phyloP scores from a whole-genome alignment of 2,329 filamentous ascomycete genomes.

The Claviceps humidiphila region DNA sequence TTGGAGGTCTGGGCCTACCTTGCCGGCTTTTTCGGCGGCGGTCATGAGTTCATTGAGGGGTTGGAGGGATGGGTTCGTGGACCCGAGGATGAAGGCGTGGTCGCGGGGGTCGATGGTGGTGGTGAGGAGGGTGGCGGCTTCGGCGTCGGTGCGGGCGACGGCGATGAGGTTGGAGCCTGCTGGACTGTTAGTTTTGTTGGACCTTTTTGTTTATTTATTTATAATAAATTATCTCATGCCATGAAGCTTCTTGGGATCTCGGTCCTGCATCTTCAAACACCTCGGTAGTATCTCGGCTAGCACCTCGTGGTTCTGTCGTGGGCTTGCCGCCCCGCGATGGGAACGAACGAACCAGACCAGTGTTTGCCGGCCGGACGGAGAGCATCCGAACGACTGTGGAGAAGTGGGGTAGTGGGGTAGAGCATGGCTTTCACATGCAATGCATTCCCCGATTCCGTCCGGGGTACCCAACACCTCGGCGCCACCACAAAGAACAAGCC shows the following conservation, averaged over 20 bases:
- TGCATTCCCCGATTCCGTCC: too few species aligned
- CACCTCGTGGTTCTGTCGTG: too few species aligned
- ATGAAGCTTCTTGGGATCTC: too few species aligned
- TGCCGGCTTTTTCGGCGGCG: slow-evolving; percentile 69
- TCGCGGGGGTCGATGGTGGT: slow-evolving; percentile 93
- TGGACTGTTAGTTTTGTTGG: background rate
- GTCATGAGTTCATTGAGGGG: slow-evolving; percentile 86
- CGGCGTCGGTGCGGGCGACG: slow-evolving; percentile 89
- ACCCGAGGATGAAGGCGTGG: slow-evolving; percentile 82
- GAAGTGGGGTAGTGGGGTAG: too few species aligned
- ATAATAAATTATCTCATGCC: background rate
- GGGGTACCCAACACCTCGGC: too few species aligned
- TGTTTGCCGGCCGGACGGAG: too few species aligned
- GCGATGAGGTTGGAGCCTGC: slow-evolving; percentile 71
- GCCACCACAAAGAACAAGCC: background rate
- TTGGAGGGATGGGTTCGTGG: slow-evolving; percentile 72
- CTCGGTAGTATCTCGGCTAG: too few species aligned
- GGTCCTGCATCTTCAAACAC: too few species aligned
- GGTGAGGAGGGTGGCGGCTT: slow-evolving; percentile 93
- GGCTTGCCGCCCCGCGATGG: too few species aligned
- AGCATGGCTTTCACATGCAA: too few species aligned
- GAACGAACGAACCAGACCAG: too few species aligned
- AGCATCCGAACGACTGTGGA: too few species aligned
- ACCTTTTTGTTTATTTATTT: background rate
- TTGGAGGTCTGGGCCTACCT: slow-evolving; percentile 69